phyloP scores from a whole-genome alignment of 169 alveolate genomes.

The Cryptosporidium sp. region DNA sequence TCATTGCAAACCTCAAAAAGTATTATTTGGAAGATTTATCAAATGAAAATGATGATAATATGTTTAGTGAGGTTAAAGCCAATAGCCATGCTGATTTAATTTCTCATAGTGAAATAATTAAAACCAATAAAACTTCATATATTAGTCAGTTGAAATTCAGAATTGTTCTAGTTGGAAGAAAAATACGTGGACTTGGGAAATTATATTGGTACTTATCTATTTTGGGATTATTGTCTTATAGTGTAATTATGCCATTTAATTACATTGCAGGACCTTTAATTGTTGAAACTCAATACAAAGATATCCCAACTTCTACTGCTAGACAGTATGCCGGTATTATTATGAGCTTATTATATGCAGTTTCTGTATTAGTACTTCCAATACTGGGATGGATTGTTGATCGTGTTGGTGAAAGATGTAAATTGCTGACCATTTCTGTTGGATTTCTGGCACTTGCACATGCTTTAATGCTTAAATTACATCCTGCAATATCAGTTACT shows the following conservation, averaged over 20 bases:
- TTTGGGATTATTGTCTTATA: slow-evolving; percentile 53
- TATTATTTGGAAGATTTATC: slow-evolving; percentile 49
- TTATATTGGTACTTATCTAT: slow-evolving; percentile 63
- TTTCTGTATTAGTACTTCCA: slow-evolving; percentile 71
- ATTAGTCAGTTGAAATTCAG: slow-evolving; percentile 37
- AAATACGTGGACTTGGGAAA: slow-evolving; percentile 54
- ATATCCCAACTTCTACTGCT: slow-evolving; percentile 68
- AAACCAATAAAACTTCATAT: background rate
- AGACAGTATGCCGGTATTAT: slow-evolving; percentile 73
- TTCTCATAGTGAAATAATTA: slow-evolving; percentile 19
- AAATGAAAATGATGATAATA: background rate
- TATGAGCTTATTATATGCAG: slow-evolving; percentile 69
- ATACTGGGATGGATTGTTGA: slow-evolving; percentile 72
- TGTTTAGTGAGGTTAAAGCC: slow-evolving; percentile 17
- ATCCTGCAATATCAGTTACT: slow-evolving; percentile 69
- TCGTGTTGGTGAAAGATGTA: slow-evolving; percentile 75
- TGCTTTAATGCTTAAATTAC: slow-evolving; percentile 60
- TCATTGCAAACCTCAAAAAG: slow-evolving; percentile 30
- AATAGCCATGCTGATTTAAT: slow-evolving; percentile 21
- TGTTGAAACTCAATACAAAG: slow-evolving; percentile 67
- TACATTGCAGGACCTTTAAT: slow-evolving; percentile 74
- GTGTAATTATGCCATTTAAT: slow-evolving; percentile 74
- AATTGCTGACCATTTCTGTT: slow-evolving; percentile 56
- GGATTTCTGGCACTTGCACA: slow-evolving; percentile 65
- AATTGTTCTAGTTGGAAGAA: slow-evolving; percentile 33